Percentiles rank a stretch among this genome's conserved stretches.
These are phyloP conservation scores for Cenchrus fungigraminus DNA, from an alignment of 176 grass and related monocot genomes.

Conservation along the genomic window DNA sequence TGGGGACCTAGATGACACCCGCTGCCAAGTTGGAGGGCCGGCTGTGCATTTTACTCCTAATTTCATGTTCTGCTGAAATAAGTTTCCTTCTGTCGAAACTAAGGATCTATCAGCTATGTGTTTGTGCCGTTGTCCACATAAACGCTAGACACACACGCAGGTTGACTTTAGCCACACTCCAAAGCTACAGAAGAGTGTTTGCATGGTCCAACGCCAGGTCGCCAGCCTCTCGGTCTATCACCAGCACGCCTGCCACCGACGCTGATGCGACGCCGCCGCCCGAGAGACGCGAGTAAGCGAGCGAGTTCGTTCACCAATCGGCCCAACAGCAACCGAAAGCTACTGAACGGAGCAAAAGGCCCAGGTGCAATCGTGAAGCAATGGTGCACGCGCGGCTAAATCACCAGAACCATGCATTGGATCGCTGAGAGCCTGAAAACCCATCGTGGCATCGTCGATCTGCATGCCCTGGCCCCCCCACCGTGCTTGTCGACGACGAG, in stretches of 20 bases:
- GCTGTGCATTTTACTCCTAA: no score
- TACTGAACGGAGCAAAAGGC: slow-evolving; percentile 7
- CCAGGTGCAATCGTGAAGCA: not conserved
- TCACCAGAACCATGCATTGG: not conserved
- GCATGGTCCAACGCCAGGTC: not conserved
- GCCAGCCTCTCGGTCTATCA: not conserved
- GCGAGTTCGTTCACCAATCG: slow-evolving; percentile 3
- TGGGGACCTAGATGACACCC: no score
- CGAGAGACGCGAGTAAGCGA: not conserved
- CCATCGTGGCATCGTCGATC: not conserved
- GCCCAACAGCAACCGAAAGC: slow-evolving; percentile 39
- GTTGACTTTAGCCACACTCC: slow-evolving; percentile 73
- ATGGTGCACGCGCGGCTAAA: not conserved
- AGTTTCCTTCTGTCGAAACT: not conserved
- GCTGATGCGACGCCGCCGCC: slow-evolving; percentile 28
- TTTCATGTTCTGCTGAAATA: no score
- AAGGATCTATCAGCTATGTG: no score
- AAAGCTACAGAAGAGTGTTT: slow-evolving; percentile 28
- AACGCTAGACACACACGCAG: not conserved
- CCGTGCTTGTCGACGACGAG: not conserved
- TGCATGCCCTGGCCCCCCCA: not conserved
- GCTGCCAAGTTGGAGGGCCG: no score
- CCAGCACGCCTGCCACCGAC: not conserved
- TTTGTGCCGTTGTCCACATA: no score
- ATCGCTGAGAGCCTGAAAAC: not conserved